Percentiles rank a stretch among this genome's conserved stretches.
phyloP scores from a whole-genome alignment of 306 rosid species.

The Lathyrus aphaca region DNA sequence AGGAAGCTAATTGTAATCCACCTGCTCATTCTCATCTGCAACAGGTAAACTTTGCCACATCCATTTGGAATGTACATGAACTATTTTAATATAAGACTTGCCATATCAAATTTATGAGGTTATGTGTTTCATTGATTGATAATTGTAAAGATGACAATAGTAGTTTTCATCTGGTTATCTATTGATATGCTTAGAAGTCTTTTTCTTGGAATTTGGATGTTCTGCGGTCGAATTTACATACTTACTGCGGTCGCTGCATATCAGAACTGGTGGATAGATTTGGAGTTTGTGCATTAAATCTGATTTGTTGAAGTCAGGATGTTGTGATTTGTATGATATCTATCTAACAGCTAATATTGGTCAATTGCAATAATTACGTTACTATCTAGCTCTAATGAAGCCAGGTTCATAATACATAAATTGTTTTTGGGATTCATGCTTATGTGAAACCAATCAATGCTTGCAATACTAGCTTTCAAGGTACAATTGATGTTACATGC shows the following conservation, averaged over 20 bases:
- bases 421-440: background rate
- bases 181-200: constrained; percentile 36
- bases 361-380: background rate
- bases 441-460: too few species aligned
- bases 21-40: too few species aligned
- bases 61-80: too few species aligned
- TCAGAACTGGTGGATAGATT: background rate
- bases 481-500: too few species aligned
- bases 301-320: too few species aligned
- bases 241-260: background rate
- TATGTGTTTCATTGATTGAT: constrained; percentile 26
- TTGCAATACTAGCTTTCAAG: too few species aligned
- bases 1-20: too few species aligned
- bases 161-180: constrained; percentile 41
- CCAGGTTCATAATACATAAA: background rate
- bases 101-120: too few species aligned
- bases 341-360: background rate
- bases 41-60: too few species aligned
- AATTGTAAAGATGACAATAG: constrained; percentile 53
- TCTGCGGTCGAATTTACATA: background rate
- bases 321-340: background rate
- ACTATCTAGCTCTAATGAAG: background rate
- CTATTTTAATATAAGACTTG: too few species aligned
- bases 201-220: constrained; percentile 14
- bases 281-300: too few species aligned